Conservation (phyloP, 2,329 filamentous ascomycete species). For the Trichoderma sp. region DNA sequence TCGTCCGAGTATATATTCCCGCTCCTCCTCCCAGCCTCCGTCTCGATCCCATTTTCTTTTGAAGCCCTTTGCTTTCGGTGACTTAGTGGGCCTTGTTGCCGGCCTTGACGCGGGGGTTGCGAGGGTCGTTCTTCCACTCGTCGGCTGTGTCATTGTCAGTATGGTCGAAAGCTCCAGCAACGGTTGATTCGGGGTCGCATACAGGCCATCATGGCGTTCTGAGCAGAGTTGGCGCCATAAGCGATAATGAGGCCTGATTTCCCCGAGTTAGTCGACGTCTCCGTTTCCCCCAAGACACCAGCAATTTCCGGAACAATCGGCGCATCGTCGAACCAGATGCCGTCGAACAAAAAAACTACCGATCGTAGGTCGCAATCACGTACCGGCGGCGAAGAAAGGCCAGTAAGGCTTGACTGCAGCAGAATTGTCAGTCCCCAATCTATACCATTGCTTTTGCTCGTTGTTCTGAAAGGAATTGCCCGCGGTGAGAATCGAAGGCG, state of each 20-base stretch:
- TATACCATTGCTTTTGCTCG: no score
- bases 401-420: constrained; percentile 80
- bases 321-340: not conserved
- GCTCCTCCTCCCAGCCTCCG: constrained; percentile 33
- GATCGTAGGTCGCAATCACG: constrained; percentile 43
- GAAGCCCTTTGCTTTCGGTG: not conserved
- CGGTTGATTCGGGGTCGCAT: constrained; percentile 38
- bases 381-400: constrained; percentile 95
- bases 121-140: constrained; percentile 96
- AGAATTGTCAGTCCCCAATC: constrained; percentile 34
- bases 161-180: not conserved
- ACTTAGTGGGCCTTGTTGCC: constrained; percentile 49
- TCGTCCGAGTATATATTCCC: constrained; percentile 38
- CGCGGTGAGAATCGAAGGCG: constrained; percentile 28
- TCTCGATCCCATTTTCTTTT: constrained; percentile 21
- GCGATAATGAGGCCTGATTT: constrained; percentile 75
- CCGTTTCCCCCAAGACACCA: constrained; percentile 8
- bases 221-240: constrained; percentile 87
- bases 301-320: constrained; percentile 4
- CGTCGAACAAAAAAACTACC: not conserved
- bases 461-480: constrained; percentile 28
- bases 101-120: constrained; percentile 69
- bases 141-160: constrained; percentile 62
- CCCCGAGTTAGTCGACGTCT: constrained; percentile 31
- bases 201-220: constrained; percentile 78